These are phyloP conservation scores for Fraxinus baroniana DNA, from an alignment of 305 asterid genomes.

Conservation along the genomic window DNA sequence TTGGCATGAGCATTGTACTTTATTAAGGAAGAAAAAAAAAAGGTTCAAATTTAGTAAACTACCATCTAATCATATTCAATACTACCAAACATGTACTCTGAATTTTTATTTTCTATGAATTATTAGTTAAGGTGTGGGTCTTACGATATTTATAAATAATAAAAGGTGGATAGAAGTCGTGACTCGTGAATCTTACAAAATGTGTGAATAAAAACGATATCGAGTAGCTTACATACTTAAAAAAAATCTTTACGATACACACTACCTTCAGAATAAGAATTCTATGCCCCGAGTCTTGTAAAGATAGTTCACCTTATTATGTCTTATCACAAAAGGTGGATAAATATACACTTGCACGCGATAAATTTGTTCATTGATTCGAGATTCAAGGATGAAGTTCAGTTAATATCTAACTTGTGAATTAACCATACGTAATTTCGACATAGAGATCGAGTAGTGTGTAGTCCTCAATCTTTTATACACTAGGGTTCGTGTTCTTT, in stretches of 20 bases:
- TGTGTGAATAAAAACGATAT: neutral
- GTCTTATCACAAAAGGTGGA: neutral
- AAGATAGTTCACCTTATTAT: neutral
- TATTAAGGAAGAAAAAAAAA: no score
- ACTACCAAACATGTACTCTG: neutral
- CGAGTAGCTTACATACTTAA: neutral
- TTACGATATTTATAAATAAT: no score
- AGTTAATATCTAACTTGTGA: neutral
- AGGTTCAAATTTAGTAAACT: no score
- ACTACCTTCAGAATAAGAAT: neutral
- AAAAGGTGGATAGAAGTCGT: neutral
- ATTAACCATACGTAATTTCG: neutral
- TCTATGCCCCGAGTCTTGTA: neutral
- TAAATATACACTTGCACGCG: neutral
- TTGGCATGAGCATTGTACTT: neutral
- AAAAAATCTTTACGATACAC: no score
- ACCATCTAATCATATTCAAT: neutral
- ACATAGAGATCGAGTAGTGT: neutral
- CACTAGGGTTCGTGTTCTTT: constrained; percentile 19
- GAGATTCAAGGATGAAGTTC: neutral
- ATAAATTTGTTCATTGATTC: neutral
- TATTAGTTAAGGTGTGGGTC: neutral
- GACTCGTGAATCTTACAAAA: neutral
- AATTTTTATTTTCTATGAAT: no score
- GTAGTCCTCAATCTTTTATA: constrained; percentile 22